Evolutionary conservation across 139 green algal genomes (phyloP).

Genomic region (Chlorella sorokiniana): DNA sequence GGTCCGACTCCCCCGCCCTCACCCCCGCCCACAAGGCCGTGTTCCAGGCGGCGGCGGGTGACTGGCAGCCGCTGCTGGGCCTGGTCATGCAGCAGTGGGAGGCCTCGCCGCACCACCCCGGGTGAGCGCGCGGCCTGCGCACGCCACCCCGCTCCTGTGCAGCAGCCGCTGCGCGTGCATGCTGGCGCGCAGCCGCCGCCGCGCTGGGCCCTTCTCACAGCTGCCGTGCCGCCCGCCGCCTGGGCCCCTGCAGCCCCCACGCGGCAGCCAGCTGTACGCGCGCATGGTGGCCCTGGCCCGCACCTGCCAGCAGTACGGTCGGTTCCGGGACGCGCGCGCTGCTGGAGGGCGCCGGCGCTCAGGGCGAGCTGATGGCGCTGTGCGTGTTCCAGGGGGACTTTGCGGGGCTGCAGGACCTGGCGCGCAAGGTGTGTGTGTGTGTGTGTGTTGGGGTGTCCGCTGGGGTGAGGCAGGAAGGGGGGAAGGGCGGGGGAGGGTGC

Average conservation of each 20-base stretch:
- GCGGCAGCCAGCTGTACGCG: constrained; percentile 32
- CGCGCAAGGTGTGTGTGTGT: constrained; percentile 26
- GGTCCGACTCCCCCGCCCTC: constrained; percentile 36
- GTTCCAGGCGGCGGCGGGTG: constrained; percentile 43
- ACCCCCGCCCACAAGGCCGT: constrained; percentile 26
- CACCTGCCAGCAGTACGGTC: constrained; percentile 50
- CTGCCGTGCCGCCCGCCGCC: not conserved
- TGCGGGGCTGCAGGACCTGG: constrained; percentile 34
- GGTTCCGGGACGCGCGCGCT: constrained; percentile 43
- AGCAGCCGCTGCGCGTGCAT: not conserved
- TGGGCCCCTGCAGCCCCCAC: constrained; percentile 35
- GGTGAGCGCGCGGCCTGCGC: constrained; percentile 35
- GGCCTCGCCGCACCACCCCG: constrained; percentile 40
- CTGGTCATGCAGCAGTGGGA: constrained; percentile 43
- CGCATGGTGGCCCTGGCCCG: constrained; percentile 46
- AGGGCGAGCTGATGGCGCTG: constrained; percentile 57
- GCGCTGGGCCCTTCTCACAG: not conserved
- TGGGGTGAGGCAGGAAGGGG: too few species aligned
- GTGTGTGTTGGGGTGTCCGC: too few species aligned
- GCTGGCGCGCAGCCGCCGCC: not conserved
- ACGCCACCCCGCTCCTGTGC: too few species aligned
- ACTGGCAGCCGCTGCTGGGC: constrained; percentile 47
- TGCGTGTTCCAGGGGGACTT: constrained; percentile 66
- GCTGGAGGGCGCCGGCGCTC: constrained; percentile 54
- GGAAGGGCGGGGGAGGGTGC: too few species aligned